These are phyloP conservation scores for Penicillium sp. DNA, from an alignment of 2,329 filamentous ascomycete species.

Conservation along the genomic window DNA sequence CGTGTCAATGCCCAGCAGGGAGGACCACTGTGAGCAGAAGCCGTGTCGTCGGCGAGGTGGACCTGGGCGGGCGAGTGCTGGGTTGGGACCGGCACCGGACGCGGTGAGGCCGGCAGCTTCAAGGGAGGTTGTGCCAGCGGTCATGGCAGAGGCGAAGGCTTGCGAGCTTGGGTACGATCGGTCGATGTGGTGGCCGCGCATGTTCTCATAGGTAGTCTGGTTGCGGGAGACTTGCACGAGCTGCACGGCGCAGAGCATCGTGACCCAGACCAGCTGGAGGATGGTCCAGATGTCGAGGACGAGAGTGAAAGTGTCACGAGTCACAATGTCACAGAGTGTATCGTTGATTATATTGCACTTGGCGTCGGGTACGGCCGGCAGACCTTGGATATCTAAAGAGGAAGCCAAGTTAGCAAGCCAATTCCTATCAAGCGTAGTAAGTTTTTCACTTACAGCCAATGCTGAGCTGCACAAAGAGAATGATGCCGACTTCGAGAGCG, in stretches of 20 bases:
- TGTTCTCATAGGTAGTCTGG: slow-evolving; percentile 95
- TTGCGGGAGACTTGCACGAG: slow-evolving; percentile 89
- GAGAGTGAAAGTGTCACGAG: slow-evolving; percentile 82
- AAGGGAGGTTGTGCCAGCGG: slow-evolving; percentile 66
- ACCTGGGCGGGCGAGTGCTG: slow-evolving; percentile 55
- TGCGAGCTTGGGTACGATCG: slow-evolving; percentile 57
- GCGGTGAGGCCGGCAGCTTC: slow-evolving; percentile 73
- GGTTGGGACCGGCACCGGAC: slow-evolving; percentile 66
- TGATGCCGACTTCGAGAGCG: slow-evolving; percentile 73
- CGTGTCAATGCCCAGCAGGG: slow-evolving; percentile 85
- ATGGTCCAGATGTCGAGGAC: slow-evolving; percentile 77
- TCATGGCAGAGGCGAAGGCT: slow-evolving; percentile 68
- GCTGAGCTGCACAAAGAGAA: slow-evolving; percentile 70
- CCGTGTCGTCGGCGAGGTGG: slow-evolving; percentile 58
- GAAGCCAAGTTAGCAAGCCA: slow-evolving; percentile 3
- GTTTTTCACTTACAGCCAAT: slow-evolving; percentile 66
- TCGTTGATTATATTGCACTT: slow-evolving; percentile 77
- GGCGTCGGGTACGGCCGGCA: slow-evolving; percentile 55
- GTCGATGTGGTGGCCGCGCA: slow-evolving; percentile 74
- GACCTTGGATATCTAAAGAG: slow-evolving; percentile 63
- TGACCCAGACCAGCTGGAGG: slow-evolving; percentile 90
- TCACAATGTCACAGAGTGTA: slow-evolving; percentile 73
- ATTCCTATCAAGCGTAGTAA: not conserved
- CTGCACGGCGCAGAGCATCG: slow-evolving; percentile 95
- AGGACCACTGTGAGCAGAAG: slow-evolving; percentile 77